Conservation (phyloP, 345 rosid species). For the Hypericum perforatum region DNA sequence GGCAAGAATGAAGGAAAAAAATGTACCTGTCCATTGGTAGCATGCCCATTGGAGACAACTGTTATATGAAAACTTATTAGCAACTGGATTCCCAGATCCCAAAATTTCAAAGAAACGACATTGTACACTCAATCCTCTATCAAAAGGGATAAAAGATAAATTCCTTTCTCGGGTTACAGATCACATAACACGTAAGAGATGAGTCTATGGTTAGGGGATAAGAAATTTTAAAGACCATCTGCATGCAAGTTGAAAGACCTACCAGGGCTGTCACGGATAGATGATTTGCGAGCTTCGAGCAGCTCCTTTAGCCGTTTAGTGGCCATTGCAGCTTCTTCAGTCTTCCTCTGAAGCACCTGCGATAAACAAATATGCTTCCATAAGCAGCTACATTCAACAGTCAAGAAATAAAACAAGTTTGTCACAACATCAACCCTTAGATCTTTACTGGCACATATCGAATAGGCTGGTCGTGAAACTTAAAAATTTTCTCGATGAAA, state of each 20-base stretch:
- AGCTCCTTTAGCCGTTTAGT: conserved; percentile 93
- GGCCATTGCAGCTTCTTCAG: conserved; percentile 98
- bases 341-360: conserved; percentile 98
- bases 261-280: conserved; percentile 77
- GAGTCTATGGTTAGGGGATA: no score
- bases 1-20: conserved; percentile 10
- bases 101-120: conserved; percentile 1
- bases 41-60: conserved; percentile 29
- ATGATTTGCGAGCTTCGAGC: conserved; percentile 94
- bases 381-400: conserved; percentile 11
- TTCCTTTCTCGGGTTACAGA: no score
- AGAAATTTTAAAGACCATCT: no score
- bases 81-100: conserved; percentile 14
- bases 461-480: no score
- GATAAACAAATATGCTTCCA: conserved; percentile 10
- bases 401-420: neutral
- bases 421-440: no score
- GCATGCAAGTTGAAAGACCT: neutral
- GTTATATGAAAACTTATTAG: neutral
- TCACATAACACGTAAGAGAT: no score
- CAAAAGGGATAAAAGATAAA: neutral
- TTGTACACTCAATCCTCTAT: conserved; percentile 3
- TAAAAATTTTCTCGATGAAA: no score
- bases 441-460: no score
- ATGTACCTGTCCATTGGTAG: conserved; percentile 41